Base-by-base conservation (phyloP, 2,329 filamentous ascomycete genomes). In the Aureobasidium sp. region DNA sequence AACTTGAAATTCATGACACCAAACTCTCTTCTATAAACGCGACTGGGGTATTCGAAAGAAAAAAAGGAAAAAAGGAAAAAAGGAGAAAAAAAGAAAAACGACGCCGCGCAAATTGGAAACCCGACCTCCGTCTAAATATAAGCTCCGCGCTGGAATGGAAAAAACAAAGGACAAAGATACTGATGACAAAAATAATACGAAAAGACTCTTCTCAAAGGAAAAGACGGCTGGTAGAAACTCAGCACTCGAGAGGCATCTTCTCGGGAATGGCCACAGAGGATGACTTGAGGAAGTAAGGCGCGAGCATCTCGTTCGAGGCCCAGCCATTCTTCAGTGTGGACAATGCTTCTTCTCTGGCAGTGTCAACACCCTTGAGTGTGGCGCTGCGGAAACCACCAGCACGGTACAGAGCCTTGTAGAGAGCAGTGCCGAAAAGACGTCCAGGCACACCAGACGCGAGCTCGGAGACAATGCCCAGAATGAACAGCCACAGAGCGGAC, bases 361-460 rank as follows among this genome's bases (percentile, higher is more conserved):
- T 47, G 22, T 62, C 51, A 25, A 62, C 61, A 44, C 52, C 52
- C 52, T 57, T 57, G 42, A 62, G 61, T 5, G 29, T 41, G 29
- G 17, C 25, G 29, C 61, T 62, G 17, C 61, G 41, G 36, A 37
- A 62, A 14, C 61, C 61, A 5, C 61, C 51, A 36, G 44, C 36
- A 5, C 61, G 15, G 44, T 57, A 62, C 31, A 62, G 25, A 29
- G 49, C 61, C 52, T 62, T 62, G 52, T 57, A 62, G 1, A 62
- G 48, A 14, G 61, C 61, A 44, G 61, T 62, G 15, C 61, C 61
- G 20, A 62, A 62, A 2, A 62, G 44, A 22, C 61, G 51, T 34
- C 61, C 61, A 36, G 61, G 61, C 20, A 62, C 49, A 14, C 61
- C 61, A 42, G 61, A 62, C 9, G 61, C 61, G 12, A 62, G 61